Base-by-base conservation (phyloP, 2,329 filamentous ascomycete species). In the Aspergillus niger region DNA sequence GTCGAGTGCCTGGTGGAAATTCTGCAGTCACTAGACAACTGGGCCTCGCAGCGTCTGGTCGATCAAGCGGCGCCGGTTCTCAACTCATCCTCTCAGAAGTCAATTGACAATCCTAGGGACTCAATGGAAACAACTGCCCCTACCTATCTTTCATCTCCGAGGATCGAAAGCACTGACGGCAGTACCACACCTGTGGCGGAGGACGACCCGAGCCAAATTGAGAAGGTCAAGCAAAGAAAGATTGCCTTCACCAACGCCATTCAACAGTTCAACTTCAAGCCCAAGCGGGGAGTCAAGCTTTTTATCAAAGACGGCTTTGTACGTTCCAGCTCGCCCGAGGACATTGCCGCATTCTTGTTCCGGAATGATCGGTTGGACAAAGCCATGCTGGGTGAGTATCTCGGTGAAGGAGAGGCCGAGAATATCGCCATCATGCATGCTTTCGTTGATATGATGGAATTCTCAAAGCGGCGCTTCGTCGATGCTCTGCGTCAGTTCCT, bases 381-480 rank as follows among this genome's bases (percentile, higher is more conserved):
- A 78, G 87, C 91, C 4, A 89, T 93, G 72, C 89, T 99, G 49
- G 95, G 95, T 69, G 95, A 99, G 75, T 99, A 90, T 68, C 84
- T 99, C 6, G 95, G 95, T 44, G 95, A 99, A 76, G 95, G 92
- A 36, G 94, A 99, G 10, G 83, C 92, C 1, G 89, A 93, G 71
- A 96, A 98, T 71, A 93, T 99, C 69, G 92, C 94, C 63, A 96
- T 92, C 67, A 99, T 99, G 95, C 95, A 99, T 76, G 91, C 92
- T 4, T 99, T 99, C 76, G 94, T 99, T 11, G 94, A 99, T 69
- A 80, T 83, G 20, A 97, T 99, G 92, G 91, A 98, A 50, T 99
- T 99, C 68, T 85, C 86, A 8, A 93, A 93, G 75, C 91, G 89
- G 58, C 89, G 93, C 2, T 99, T 99, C 69, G 94, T 97, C 6